Base-by-base conservation (phyloP, 2,329 filamentous ascomycete species). In the Fusarium napiforme region DNA sequence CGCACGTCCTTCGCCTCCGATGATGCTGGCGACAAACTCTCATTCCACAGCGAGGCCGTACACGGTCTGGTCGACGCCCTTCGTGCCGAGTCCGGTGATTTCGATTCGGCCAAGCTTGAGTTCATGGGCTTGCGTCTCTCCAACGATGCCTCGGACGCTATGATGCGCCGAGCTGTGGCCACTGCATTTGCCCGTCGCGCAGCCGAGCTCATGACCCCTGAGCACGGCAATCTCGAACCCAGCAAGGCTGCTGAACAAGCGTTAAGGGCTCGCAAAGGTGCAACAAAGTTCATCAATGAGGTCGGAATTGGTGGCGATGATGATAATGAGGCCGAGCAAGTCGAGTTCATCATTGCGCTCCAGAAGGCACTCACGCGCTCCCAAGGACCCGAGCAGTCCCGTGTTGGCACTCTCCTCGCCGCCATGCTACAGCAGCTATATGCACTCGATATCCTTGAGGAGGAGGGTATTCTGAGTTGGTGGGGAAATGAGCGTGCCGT, bases 121-220 rank as follows among this genome's bases (percentile, higher is more conserved):
- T 93, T 99, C 71, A 97, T 95, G 85, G 93, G 94, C 52, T 87
- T 98, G n/a, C 92, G 96, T 16, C 93, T 99, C 81, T 93, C 92
- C 61, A 94, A 93, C 78, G 94, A 98, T 78, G 96, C 96, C 5
- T 95, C 94, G 2, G 96, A 97, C 78, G 89, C 92, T 73, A 93
- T 96, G 81, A 93, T 98, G 78, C 93, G 96, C 49, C 92, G 92
- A 39, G 95, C 96, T 21, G 92, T 98, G 30, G 94, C 94, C 5
- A 90, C 92, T 5, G 93, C 95, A 2, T 96, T 98, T 80, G 93
- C 94, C 77, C 94, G 93, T 78, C 92, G 93, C 64, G 92, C 95
- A 50, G 88, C 91, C 10, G 92, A 95, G 80, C 87, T 97, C 30
- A 79, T 86, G 70, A 84, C 84, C 61, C 85, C 83, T 18, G 86